These are phyloP conservation scores for Auriscalpium orientale DNA, from an alignment of 768 basidiomycete species.

Conservation along the genomic window DNA sequence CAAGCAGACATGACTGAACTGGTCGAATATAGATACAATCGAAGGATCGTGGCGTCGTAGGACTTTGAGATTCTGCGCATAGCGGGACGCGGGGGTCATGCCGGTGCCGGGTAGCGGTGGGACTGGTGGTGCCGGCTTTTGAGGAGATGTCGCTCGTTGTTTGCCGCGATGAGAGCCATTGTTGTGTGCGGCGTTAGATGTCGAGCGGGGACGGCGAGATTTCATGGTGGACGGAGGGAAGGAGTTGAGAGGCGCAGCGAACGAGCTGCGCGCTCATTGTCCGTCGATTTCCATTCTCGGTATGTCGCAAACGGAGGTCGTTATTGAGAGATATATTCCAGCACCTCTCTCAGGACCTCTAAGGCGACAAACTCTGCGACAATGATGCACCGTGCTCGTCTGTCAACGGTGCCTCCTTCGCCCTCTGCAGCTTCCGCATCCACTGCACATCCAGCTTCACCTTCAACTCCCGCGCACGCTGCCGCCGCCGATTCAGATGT, in stretches of 20 bases:
- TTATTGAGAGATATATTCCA: background rate
- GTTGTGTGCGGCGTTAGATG: slow-evolving; percentile 1
- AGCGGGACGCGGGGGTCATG: slow-evolving; percentile 61
- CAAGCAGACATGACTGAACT: slow-evolving; percentile 81
- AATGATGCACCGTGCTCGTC: too few species aligned
- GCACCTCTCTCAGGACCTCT: background rate
- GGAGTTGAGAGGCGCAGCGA: background rate
- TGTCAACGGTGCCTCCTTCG: slow-evolving; percentile 6
- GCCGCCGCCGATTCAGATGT: slow-evolving; percentile 51
- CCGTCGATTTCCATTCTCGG: slow-evolving; percentile 7
- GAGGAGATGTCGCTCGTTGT: slow-evolving; percentile 1
- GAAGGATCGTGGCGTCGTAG: slow-evolving; percentile 72
- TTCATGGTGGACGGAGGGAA: slow-evolving; percentile 6
- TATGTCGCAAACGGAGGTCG: background rate
- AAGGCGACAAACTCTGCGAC: too few species aligned
- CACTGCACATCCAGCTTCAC: slow-evolving; percentile 35
- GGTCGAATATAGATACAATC: slow-evolving; percentile 75
- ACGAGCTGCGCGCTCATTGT: background rate
- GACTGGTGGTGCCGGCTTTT: background rate
- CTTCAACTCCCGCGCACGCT: slow-evolving; percentile 37
- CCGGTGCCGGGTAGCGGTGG: slow-evolving; percentile 19
- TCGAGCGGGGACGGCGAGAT: slow-evolving; percentile 9
- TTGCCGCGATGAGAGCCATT: slow-evolving; percentile 6
- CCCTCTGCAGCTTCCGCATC: slow-evolving; percentile 29
- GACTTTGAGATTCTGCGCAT: slow-evolving; percentile 74